A percentile compares a stretch with the other conserved stretches of the same genome.
phyloP scores from a whole-genome alignment of 805 yeast species.

The Priceomyces haplophilus region DNA sequence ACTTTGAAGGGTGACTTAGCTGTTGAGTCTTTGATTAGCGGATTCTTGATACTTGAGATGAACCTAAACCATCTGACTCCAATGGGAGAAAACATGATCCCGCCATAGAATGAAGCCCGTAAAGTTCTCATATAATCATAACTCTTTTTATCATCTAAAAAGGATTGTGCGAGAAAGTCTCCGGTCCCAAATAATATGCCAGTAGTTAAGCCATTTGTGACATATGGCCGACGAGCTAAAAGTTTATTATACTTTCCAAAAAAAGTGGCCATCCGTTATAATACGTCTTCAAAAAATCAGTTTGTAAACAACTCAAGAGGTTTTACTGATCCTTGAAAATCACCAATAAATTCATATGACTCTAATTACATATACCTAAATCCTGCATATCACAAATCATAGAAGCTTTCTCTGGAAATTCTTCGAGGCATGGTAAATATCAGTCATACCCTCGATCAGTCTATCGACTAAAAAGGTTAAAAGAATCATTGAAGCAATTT shows the following conservation, averaged over 20 bases:
- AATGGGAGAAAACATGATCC: constrained; percentile 69
- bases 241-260: constrained; percentile 23
- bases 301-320: too few species aligned
- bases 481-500: too few species aligned
- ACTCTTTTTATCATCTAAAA: constrained; percentile 32
- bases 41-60: constrained; percentile 43
- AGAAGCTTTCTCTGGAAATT: too few species aligned
- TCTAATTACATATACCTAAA: too few species aligned
- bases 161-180: constrained; percentile 66
- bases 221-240: constrained; percentile 34
- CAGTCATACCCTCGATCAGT: too few species aligned
- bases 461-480: too few species aligned
- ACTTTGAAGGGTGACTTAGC: not conserved
- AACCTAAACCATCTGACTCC: constrained; percentile 69
- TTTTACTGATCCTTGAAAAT: too few species aligned
- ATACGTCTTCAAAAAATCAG: too few species aligned
- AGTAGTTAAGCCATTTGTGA: constrained; percentile 47
- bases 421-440: too few species aligned
- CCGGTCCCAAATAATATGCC: constrained; percentile 70
- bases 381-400: too few species aligned
- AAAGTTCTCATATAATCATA: constrained; percentile 57
- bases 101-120: constrained; percentile 70
- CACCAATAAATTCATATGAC: too few species aligned
- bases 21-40: constrained; percentile 12
- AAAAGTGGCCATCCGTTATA: constrained; percentile 20